These are phyloP conservation scores for Penicillium verhagenii DNA, from an alignment of 495 filamentous ascomycete species.

Conservation along the genomic window DNA sequence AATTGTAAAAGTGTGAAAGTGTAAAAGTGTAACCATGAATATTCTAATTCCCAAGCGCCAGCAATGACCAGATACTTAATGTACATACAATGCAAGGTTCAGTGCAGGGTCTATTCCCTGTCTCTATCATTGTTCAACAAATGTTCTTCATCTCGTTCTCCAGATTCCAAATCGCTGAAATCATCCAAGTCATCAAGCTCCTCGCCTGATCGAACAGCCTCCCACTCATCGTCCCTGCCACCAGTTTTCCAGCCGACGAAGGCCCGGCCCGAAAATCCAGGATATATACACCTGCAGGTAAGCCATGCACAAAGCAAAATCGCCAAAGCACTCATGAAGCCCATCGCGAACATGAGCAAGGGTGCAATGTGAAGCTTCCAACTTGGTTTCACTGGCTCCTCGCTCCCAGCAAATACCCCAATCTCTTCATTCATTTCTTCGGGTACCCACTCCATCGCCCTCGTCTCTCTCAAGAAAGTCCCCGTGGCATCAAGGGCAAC, in stretches of 20 bases:
- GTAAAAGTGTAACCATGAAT: neutral
- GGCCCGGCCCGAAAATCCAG: neutral
- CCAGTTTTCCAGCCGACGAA: neutral
- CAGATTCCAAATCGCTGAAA: slow-evolving; percentile 8
- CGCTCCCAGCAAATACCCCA: slow-evolving; percentile 4
- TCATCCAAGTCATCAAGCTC: slow-evolving; percentile 16
- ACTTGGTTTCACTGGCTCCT: neutral
- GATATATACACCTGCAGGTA: neutral
- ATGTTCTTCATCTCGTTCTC: neutral
- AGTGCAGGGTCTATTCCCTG: neutral
- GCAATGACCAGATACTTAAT: neutral
- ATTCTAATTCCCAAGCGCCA: neutral
- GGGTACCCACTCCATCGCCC: slow-evolving; percentile 11
- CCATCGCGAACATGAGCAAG: slow-evolving; percentile 9
- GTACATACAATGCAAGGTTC: neutral
- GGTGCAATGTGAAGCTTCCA: neutral
- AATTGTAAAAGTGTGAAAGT: neutral
- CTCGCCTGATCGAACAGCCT: neutral
- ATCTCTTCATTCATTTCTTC: slow-evolving; percentile 11
- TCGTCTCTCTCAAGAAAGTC: slow-evolving; percentile 1
- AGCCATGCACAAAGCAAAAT: slow-evolving; percentile 12
- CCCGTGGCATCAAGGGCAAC: slow-evolving; percentile 15
- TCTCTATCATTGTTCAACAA: neutral
- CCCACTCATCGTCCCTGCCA: neutral
- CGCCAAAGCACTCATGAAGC: slow-evolving; percentile 8